phyloP scores from a whole-genome alignment of 208 protist genomes.

The Wallacemonas rigidus region DNA sequence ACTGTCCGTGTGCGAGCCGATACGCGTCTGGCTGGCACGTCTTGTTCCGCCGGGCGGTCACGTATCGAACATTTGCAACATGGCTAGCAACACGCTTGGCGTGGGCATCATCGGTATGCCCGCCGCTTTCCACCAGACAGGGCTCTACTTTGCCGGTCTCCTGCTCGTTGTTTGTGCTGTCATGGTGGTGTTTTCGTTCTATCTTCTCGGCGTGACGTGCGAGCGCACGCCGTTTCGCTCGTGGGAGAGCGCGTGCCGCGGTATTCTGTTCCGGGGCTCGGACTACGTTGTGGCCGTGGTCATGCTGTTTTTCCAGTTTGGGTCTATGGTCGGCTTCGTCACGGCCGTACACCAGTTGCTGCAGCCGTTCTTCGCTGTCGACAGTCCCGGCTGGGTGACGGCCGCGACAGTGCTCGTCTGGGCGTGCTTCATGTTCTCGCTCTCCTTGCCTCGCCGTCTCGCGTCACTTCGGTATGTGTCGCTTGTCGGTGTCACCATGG shows the following conservation, averaged over 20 bases:
- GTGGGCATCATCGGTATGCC: slow-evolving; percentile 62
- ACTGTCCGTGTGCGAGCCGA: not conserved
- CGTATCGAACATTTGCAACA: slow-evolving; percentile 57
- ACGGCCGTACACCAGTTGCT: slow-evolving; percentile 52
- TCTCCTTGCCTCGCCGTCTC: slow-evolving; percentile 53
- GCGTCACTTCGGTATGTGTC: slow-evolving; percentile 71
- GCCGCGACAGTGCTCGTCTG: slow-evolving; percentile 34
- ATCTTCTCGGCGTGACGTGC: slow-evolving; percentile 57
- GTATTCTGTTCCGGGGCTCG: slow-evolving; percentile 57
- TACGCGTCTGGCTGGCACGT: not conserved
- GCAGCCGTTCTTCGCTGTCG: slow-evolving; percentile 29
- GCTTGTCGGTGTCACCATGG: slow-evolving; percentile 56
- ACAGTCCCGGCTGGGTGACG: slow-evolving; percentile 26
- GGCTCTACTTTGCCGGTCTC: slow-evolving; percentile 40
- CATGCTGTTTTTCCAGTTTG: slow-evolving; percentile 56
- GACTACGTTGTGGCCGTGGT: slow-evolving; percentile 54
- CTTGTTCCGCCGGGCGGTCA: slow-evolving; percentile 57
- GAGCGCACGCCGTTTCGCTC: slow-evolving; percentile 50
- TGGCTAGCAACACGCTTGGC: slow-evolving; percentile 62
- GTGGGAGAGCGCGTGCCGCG: slow-evolving; percentile 52
- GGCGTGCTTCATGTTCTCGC: slow-evolving; percentile 59
- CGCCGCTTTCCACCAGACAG: slow-evolving; percentile 53
- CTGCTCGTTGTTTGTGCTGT: slow-evolving; percentile 47
- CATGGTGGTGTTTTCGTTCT: slow-evolving; percentile 62
- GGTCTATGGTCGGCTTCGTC: slow-evolving; percentile 62